Percentiles rank a stretch among this genome's conserved stretches.
Conservation (phyloP, 164 flowering plant genomes). For the Vitis labrusca region DNA sequence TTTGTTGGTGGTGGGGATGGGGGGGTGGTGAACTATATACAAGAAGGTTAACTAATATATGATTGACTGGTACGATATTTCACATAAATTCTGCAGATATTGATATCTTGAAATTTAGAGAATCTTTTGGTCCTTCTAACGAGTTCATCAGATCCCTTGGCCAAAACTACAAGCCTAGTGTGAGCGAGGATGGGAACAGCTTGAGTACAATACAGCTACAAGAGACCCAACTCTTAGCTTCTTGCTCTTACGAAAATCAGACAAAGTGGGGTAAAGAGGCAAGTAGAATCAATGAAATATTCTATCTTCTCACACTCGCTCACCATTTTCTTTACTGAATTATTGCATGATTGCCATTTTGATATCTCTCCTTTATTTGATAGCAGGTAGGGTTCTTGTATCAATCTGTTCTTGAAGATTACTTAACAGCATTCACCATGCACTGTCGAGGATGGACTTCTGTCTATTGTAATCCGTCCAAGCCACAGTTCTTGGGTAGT, state of each 20-base stretch:
- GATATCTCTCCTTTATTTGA: no score
- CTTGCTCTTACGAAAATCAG: conserved; percentile 38
- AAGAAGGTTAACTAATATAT: no score
- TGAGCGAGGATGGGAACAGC: not conserved
- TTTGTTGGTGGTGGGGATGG: no score
- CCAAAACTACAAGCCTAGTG: not conserved
- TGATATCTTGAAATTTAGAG: conserved; percentile 4
- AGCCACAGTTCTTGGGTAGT: conserved; percentile 48
- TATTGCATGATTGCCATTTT: no score
- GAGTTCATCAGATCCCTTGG: conserved; percentile 33
- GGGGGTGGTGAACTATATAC: no score
- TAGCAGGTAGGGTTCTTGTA: conserved; percentile 49
- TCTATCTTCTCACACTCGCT: no score
- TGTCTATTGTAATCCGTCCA: conserved; percentile 28
- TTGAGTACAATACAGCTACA: not conserved
- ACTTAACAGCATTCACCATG: conserved; percentile 37
- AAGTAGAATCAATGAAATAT: conserved; percentile 3
- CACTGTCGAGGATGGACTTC: conserved; percentile 52
- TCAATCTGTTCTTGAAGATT: conserved; percentile 44
- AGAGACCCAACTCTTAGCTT: conserved; percentile 36
- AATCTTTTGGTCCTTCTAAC: conserved; percentile 33
- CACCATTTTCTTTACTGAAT: no score
- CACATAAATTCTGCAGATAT: no score
- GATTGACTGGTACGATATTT: no score
- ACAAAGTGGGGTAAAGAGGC: conserved; percentile 58